phyloP scores from a whole-genome alignment of 129 eudicot species.

The Helichrysum umbraculigerum region DNA sequence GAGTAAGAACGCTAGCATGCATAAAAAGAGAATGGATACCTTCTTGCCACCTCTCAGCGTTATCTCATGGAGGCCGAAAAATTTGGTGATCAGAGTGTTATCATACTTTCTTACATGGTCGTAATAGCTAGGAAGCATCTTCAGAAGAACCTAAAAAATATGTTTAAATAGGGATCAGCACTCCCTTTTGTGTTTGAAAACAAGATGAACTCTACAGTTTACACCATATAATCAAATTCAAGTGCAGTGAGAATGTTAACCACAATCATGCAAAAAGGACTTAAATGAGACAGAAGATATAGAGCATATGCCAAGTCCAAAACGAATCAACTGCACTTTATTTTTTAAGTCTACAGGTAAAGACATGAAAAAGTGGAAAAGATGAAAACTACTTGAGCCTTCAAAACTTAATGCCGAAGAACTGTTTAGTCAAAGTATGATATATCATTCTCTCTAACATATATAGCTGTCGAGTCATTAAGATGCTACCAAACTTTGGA shows the following conservation, averaged over 20 bases:
- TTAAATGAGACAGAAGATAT: neutral
- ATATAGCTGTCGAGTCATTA: neutral
- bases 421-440: neutral
- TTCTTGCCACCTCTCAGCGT: slow-evolving; percentile 67
- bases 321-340: no score
- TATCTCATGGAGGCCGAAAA: slow-evolving; percentile 88
- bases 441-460: neutral
- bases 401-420: neutral
- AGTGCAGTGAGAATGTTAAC: neutral
- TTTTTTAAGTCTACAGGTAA: neutral
- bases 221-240: neutral
- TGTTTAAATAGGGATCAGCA: neutral
- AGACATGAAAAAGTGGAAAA: neutral
- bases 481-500: neutral
- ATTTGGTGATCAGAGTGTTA: slow-evolving; percentile 88
- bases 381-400: neutral
- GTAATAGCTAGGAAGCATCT: slow-evolving; percentile 92
- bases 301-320: no score
- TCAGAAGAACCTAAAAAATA: slow-evolving; percentile 66
- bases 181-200: neutral
- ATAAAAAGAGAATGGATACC: slow-evolving; percentile 42
- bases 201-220: slow-evolving; percentile 2
- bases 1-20: slow-evolving; percentile 10
- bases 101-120: slow-evolving; percentile 74
- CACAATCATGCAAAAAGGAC: neutral